Conservation (phyloP, 306 rosid species). For the Acmispon strigosus region DNA sequence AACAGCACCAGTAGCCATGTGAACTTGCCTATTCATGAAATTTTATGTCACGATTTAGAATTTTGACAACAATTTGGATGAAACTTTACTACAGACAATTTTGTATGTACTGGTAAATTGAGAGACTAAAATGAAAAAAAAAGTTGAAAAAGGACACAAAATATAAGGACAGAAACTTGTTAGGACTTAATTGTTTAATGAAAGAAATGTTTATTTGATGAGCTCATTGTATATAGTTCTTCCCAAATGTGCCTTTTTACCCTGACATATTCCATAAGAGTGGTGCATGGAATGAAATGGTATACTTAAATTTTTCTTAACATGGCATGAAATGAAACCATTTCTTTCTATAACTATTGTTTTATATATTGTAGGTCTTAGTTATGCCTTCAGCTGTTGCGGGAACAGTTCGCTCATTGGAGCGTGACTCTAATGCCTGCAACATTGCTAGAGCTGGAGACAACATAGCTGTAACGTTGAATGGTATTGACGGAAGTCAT, state of each 20-base stretch:
- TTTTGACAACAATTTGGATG: no score
- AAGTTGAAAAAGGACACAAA: no score
- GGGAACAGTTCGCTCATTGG: slow-evolving; percentile 74
- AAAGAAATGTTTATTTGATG: background rate
- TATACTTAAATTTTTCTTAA: background rate
- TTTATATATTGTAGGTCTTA: slow-evolving; percentile 51
- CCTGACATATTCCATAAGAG: background rate
- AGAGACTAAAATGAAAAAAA: background rate
- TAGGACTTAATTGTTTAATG: background rate
- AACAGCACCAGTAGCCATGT: background rate
- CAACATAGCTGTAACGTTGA: slow-evolving; percentile 67
- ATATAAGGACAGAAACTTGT: background rate
- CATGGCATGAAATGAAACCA: background rate
- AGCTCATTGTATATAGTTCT: background rate
- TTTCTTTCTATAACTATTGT: background rate
- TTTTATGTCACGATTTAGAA: background rate
- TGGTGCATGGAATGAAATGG: background rate
- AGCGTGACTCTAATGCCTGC: slow-evolving; percentile 75
- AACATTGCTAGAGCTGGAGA: slow-evolving; percentile 88
- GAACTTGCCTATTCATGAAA: background rate
- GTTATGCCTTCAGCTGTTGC: slow-evolving; percentile 83
- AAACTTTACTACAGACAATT: no score
- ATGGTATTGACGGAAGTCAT: slow-evolving; percentile 62
- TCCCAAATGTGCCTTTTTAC: background rate
- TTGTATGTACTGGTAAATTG: background rate